A percentile compares a stretch with the other conserved stretches of the same genome.
These are phyloP conservation scores for Calocera viscosa DNA, from an alignment of 768 basidiomycete genomes.

Conservation along the genomic window DNA sequence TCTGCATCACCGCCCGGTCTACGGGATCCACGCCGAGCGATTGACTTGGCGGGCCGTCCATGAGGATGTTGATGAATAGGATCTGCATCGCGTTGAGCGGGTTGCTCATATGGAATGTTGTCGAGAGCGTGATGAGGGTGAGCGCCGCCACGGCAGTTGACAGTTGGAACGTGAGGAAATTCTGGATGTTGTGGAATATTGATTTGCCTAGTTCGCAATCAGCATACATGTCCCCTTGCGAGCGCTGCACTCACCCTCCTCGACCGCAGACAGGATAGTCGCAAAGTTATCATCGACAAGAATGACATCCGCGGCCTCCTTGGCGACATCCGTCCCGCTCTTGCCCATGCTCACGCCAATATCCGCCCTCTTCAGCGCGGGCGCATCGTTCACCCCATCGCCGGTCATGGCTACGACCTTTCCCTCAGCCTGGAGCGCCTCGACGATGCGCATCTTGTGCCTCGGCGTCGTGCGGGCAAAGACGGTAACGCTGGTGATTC, in stretches of 20 bases:
- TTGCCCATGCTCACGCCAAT: slow-evolving; percentile 97
- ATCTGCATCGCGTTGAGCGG: slow-evolving; percentile 98
- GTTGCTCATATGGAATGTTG: slow-evolving; percentile 76
- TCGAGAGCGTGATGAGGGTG: slow-evolving; percentile 88
- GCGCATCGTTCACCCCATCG: slow-evolving; percentile 95
- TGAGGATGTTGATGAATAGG: slow-evolving; percentile 96
- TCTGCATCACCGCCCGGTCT: slow-evolving; percentile 81
- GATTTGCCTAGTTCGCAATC: slow-evolving; percentile 55
- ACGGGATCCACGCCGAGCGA: slow-evolving; percentile 95
- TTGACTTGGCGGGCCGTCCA: slow-evolving; percentile 95
- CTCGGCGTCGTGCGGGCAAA: slow-evolving; percentile 93
- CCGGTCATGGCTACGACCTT: slow-evolving; percentile 95
- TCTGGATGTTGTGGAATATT: slow-evolving; percentile 98
- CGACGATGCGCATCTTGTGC: slow-evolving; percentile 96
- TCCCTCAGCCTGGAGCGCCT: slow-evolving; percentile 82
- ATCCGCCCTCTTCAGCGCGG: slow-evolving; percentile 93
- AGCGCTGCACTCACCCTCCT: slow-evolving; percentile 53
- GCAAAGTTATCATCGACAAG: slow-evolving; percentile 95
- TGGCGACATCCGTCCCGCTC: slow-evolving; percentile 96
- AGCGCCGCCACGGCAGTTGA: slow-evolving; percentile 95
- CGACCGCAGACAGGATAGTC: slow-evolving; percentile 85
- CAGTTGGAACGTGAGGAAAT: slow-evolving; percentile 92
- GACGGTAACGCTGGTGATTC: slow-evolving; percentile 69
- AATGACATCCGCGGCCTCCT: slow-evolving; percentile 95
- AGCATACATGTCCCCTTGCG: slow-evolving; percentile 14